A percentile compares a stretch with the other conserved stretches of the same genome.
Evolutionary conservation across 2,329 filamentous ascomycete species (phyloP).

Genomic region (Diaporthe citri): DNA sequence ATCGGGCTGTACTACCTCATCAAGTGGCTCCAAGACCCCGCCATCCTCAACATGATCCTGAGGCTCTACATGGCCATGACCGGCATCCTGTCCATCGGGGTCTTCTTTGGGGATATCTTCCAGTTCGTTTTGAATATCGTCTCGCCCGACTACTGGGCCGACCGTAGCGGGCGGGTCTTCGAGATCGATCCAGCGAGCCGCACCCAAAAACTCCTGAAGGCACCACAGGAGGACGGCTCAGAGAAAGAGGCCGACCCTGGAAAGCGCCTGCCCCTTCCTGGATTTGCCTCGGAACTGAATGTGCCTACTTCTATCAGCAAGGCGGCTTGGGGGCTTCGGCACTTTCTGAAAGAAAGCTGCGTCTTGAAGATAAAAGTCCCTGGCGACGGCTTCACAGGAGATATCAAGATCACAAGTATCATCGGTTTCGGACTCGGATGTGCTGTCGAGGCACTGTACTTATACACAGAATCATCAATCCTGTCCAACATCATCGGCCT

Average conservation of each 20-base stretch:
- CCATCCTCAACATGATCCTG: constrained; percentile 84
- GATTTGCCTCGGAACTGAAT: constrained; percentile 36
- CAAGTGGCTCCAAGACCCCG: constrained; percentile 86
- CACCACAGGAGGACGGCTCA: constrained; percentile 41
- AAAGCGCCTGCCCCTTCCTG: constrained; percentile 44
- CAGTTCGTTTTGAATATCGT: constrained; percentile 74
- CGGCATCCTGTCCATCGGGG: constrained; percentile 81
- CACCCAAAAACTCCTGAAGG: constrained; percentile 52
- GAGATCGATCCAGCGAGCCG: constrained; percentile 57
- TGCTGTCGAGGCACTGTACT: constrained; percentile 71
- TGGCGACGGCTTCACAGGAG: constrained; percentile 61
- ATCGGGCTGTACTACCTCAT: constrained; percentile 86
- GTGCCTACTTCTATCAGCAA: constrained; percentile 45
- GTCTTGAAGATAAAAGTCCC: constrained; percentile 63
- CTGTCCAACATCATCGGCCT: constrained; percentile 90
- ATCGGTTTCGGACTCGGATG: constrained; percentile 68
- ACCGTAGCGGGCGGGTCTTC: constrained; percentile 57
- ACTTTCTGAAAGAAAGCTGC: constrained; percentile 65
- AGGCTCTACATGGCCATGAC: constrained; percentile 86
- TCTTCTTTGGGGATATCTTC: constrained; percentile 79
- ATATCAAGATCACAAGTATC: constrained; percentile 69
- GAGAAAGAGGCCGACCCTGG: constrained; percentile 47
- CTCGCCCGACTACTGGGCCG: constrained; percentile 79
- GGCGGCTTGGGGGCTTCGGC: constrained; percentile 64
- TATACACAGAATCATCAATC: constrained; percentile 69